These are phyloP conservation scores for Mortierella hygrophila DNA, from an alignment of 192 early-diverging fungal genomes.

Conservation along the genomic window DNA sequence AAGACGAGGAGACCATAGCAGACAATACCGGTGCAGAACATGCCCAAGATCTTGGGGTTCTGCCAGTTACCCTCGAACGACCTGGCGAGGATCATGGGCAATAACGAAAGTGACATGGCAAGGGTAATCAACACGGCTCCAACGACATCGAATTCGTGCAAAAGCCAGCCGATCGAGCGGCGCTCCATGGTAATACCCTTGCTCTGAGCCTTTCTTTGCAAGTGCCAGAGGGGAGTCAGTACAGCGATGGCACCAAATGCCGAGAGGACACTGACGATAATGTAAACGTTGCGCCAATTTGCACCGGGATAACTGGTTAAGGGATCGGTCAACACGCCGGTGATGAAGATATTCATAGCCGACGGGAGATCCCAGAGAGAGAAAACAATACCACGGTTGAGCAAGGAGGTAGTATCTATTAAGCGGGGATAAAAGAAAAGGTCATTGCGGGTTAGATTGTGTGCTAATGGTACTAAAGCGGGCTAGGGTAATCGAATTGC, in stretches of 20 bases:
- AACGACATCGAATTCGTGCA: constrained; percentile 50
- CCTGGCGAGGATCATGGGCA: constrained; percentile 46
- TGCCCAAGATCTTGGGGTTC: constrained; percentile 33
- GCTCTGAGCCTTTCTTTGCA: constrained; percentile 17
- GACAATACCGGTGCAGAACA: constrained; percentile 36
- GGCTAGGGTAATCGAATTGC: neutral
- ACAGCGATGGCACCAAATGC: constrained; percentile 31
- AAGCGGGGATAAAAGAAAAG: neutral
- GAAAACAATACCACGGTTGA: constrained; percentile 50
- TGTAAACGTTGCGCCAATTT: constrained; percentile 45
- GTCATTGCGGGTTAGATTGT: neutral
- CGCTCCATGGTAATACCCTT: neutral
- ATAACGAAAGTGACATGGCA: constrained; percentile 30
- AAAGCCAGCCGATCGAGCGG: constrained; percentile 33
- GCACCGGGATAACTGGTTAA: constrained; percentile 7
- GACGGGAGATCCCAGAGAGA: constrained; percentile 46
- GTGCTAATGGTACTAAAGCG: neutral
- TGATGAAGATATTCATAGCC: constrained; percentile 29
- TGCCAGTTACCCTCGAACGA: constrained; percentile 42
- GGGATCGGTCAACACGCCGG: constrained; percentile 20
- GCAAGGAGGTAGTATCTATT: constrained; percentile 32
- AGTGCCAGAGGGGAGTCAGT: constrained; percentile 42
- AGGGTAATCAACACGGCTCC: constrained; percentile 45
- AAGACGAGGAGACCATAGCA: constrained; percentile 17
- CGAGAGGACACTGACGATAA: constrained; percentile 27